Conservation (phyloP, 2,329 filamentous ascomycete genomes). For the Moelleriella libera region DNA sequence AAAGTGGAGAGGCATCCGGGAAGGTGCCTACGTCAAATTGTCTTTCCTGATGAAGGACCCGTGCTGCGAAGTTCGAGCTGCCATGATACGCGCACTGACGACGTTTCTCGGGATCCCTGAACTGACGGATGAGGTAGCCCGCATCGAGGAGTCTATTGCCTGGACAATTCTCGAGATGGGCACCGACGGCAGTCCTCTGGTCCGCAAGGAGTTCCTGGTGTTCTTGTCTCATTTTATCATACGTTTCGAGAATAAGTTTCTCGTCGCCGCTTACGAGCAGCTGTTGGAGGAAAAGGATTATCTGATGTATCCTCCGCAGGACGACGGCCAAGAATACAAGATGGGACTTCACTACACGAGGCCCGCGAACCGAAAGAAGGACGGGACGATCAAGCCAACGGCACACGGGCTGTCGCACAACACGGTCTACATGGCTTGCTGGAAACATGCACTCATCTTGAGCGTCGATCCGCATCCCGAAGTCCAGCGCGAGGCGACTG, state of each 20-base stretch:
- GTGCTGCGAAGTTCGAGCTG: slow-evolving; percentile 82
- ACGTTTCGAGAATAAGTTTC: slow-evolving; percentile 82
- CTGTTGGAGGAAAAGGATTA: slow-evolving; percentile 70
- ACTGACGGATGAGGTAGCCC: slow-evolving; percentile 76
- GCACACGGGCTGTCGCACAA: slow-evolving; percentile 60
- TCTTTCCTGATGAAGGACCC: slow-evolving; percentile 71
- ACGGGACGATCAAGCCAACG: slow-evolving; percentile 41
- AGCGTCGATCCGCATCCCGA: slow-evolving; percentile 92
- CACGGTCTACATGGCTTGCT: slow-evolving; percentile 83
- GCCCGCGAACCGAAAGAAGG: slow-evolving; percentile 37
- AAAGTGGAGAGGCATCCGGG: slow-evolving; percentile 90
- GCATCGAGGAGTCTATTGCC: slow-evolving; percentile 82
- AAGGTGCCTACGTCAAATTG: slow-evolving; percentile 69
- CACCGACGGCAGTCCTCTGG: slow-evolving; percentile 85
- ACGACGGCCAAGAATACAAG: slow-evolving; percentile 43
- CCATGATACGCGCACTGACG: slow-evolving; percentile 86
- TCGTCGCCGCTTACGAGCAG: slow-evolving; percentile 86
- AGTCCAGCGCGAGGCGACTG: slow-evolving; percentile 69
- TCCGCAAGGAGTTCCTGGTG: slow-evolving; percentile 82
- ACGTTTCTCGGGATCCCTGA: slow-evolving; percentile 91
- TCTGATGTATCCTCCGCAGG: slow-evolving; percentile 37
- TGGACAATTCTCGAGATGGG: slow-evolving; percentile 84
- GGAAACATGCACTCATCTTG: slow-evolving; percentile 84
- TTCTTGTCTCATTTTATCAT: slow-evolving; percentile 88
- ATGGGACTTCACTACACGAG: slow-evolving; percentile 49